Evolutionary conservation across 1,284 basidiomycete genomes (phyloP), one percentile per base, ranked within the genome.

Genomic region (Trichosporon coremiiforme): DNA sequence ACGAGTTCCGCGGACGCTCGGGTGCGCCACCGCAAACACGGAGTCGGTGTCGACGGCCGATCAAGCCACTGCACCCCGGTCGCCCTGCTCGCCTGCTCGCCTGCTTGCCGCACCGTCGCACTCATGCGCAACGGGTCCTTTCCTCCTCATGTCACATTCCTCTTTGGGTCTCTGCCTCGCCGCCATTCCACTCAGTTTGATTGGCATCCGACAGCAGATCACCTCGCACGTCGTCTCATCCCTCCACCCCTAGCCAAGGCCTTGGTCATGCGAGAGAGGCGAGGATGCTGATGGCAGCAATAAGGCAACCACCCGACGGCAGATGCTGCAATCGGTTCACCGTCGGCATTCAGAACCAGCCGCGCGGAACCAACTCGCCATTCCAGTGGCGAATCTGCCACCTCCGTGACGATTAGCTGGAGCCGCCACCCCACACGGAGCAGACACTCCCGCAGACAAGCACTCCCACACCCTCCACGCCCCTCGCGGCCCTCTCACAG

Each of bases 71-170:
- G n/a, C 47, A n/a, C 47, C 47, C 47, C 20, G 36, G 8, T 38
- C 36, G 36, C 36, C 36, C 36, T 38, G 36, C 36, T 38, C 36
- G 36, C 36, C 36, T 10, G 36, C 10, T 38, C 36, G 36, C 36
- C 36, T 20, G 20, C 20, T 53, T 2, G n/a, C 47, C 20, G n/a
- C 47, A 53, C 20, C n/a, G n/a, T 53, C 47, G 47, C 47, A 22
- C 47, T 20, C 4, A 9, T 53, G 47, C 20, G 47, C 47, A 53
- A 20, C 47, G 20, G 20, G 47, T 22, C 20, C 47, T 22, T 53
- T 53, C 20, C 20, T 22, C 47, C 36, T 38, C 36, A 38, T 38
- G 47, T 53, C 47, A 53, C 47, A 53, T 53, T 53, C 47, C 47
- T 53, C 47, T 53, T 53, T 20, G 47, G 20, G 47, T 20, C 47